These are phyloP conservation scores for Amaranthus palmeri DNA, from an alignment of 148 eudicot species.

Conservation along the genomic window DNA sequence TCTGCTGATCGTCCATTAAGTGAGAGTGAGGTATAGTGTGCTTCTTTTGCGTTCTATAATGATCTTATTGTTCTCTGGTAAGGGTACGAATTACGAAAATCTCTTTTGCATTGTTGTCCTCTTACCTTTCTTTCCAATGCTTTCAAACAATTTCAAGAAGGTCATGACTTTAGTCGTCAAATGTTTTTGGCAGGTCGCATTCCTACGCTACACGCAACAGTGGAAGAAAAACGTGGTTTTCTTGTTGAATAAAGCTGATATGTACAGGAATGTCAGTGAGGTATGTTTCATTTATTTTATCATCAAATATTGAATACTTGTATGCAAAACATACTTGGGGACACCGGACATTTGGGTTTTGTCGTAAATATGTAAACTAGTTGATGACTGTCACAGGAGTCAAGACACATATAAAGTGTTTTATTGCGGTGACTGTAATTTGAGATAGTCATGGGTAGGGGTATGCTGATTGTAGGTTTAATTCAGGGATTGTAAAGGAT, in stretches of 20 bases:
- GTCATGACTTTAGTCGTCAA: constrained; percentile 9
- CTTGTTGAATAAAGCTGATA: constrained; percentile 84
- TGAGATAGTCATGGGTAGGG: neutral
- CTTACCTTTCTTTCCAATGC: neutral
- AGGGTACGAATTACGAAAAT: neutral
- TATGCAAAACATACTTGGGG: neutral
- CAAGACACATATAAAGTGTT: neutral
- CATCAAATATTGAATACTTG: constrained; percentile 3
- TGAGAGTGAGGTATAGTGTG: constrained; percentile 79
- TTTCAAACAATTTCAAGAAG: neutral
- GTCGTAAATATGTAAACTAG: neutral
- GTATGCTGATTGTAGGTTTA: neutral
- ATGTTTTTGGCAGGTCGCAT: constrained; percentile 65
- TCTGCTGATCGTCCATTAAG: constrained; percentile 97
- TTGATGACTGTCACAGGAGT: neutral
- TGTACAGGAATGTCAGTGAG: constrained; percentile 61
- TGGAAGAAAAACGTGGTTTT: constrained; percentile 93
- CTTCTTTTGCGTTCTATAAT: constrained; percentile 7
- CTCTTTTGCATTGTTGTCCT: neutral
- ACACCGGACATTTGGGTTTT: neutral
- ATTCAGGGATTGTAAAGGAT: neutral
- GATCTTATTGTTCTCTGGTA: neutral
- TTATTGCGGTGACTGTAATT: neutral
- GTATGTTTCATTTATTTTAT: constrained; percentile 26
- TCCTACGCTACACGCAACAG: constrained; percentile 90